Evolutionary conservation across 2,329 filamentous ascomycete genomes (phyloP).

Genomic region (Alternaria burnsii): DNA sequence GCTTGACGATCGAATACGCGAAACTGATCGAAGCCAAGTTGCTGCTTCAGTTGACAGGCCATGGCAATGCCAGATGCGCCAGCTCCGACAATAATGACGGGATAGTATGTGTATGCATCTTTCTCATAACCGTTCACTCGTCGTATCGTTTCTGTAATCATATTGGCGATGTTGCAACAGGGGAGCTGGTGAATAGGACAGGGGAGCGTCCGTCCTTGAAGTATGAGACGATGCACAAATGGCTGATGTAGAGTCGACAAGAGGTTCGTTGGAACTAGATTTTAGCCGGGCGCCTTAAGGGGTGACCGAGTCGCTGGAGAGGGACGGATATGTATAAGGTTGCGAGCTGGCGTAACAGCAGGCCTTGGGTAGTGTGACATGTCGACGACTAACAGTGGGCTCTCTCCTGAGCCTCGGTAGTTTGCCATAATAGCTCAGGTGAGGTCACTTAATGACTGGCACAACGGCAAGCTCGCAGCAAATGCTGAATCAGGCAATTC

Average conservation of each 20-base stretch:
- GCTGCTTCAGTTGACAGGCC: slow-evolving; percentile 65
- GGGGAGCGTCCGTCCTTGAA: neutral
- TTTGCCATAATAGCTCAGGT: neutral
- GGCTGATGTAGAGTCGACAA: neutral
- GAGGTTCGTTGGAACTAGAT: neutral
- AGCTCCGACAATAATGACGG: slow-evolving; percentile 66
- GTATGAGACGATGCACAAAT: neutral
- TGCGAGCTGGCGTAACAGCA: neutral
- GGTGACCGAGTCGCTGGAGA: neutral
- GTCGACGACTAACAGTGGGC: neutral
- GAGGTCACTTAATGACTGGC: neutral
- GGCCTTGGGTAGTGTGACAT: neutral
- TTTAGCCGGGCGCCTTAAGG: neutral
- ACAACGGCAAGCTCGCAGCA: neutral
- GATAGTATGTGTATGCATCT: slow-evolving; percentile 54
- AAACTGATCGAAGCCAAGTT: slow-evolving; percentile 67
- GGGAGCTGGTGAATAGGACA: neutral
- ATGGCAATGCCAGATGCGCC: slow-evolving; percentile 70
- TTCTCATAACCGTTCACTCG: slow-evolving; percentile 50
- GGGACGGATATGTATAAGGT: neutral
- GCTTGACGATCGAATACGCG: slow-evolving; percentile 67
- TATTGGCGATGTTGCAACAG: slow-evolving; percentile 14
- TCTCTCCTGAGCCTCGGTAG: slow-evolving; percentile 6
- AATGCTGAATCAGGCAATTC: neutral
- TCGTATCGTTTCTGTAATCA: slow-evolving; percentile 47